phyloP scores from a whole-genome alignment of 768 basidiomycete genomes.

The Roridomyces roridus region DNA sequence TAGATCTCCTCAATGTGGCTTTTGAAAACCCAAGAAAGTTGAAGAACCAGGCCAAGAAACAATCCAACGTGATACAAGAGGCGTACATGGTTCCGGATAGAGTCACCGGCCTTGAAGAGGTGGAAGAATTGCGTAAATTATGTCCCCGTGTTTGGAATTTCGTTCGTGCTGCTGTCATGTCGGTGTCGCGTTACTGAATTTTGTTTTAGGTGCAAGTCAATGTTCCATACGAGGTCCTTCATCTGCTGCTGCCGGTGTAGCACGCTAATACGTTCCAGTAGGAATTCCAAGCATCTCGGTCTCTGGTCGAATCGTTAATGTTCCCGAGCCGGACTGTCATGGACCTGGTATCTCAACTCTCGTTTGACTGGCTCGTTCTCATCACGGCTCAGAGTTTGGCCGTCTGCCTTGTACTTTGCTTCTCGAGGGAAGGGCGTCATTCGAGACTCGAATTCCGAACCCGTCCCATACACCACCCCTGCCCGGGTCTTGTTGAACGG shows the following conservation, averaged over 20 bases:
- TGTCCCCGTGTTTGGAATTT: constrained; percentile 92
- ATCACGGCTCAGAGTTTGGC: constrained; percentile 80
- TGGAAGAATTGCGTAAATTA: constrained; percentile 77
- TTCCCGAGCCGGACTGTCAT: constrained; percentile 82
- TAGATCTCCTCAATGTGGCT: constrained; percentile 92
- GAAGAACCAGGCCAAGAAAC: constrained; percentile 31
- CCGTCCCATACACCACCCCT: constrained; percentile 65
- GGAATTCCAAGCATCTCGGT: constrained; percentile 69
- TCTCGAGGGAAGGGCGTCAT: constrained; percentile 78
- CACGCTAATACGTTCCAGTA: constrained; percentile 33
- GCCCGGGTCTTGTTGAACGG: constrained; percentile 90
- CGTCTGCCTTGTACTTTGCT: constrained; percentile 91
- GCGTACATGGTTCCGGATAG: constrained; percentile 95
- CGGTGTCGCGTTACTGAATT: constrained; percentile 4
- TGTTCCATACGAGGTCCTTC: constrained; percentile 73
- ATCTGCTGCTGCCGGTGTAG: not conserved
- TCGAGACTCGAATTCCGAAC: constrained; percentile 41
- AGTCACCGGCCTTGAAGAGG: constrained; percentile 75
- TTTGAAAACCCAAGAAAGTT: constrained; percentile 94
- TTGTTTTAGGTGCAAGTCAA: constrained; percentile 77
- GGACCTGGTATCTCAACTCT: constrained; percentile 71
- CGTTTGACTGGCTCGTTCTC: not conserved
- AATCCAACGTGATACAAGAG: too few species aligned
- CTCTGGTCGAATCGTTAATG: constrained; percentile 74
- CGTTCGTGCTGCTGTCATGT: constrained; percentile 47